Percentiles rank a stretch among this genome's conserved stretches.
These are phyloP conservation scores for Quercus mongolica DNA, from an alignment of 306 rosid species.

Conservation along the genomic window DNA sequence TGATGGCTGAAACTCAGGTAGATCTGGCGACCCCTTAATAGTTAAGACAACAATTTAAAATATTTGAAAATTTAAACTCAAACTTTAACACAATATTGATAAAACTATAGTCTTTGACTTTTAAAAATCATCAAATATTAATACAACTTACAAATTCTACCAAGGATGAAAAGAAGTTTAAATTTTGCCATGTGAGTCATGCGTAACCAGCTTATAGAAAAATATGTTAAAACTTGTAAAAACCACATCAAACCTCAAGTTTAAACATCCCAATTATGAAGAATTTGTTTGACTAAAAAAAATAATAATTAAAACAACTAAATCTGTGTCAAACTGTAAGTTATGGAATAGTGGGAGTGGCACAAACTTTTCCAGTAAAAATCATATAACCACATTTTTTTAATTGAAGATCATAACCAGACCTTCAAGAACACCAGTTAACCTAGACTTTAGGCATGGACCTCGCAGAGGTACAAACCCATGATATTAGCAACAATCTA, in stretches of 20 bases:
- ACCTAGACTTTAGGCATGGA: neutral
- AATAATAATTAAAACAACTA: neutral
- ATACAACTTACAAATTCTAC: neutral
- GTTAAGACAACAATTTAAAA: slow-evolving; percentile 14
- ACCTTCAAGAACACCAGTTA: neutral
- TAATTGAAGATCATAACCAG: neutral
- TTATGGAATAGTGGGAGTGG: neutral
- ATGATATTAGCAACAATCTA: neutral
- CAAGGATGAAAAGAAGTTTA: neutral
- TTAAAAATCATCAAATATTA: neutral
- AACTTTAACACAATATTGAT: slow-evolving; percentile 1
- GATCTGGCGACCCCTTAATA: slow-evolving; percentile 5
- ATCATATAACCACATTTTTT: neutral
- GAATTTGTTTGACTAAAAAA: neutral
- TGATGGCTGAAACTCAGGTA: neutral
- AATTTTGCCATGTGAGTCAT: neutral
- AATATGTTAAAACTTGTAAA: neutral
- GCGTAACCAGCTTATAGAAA: neutral
- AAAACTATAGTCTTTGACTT: neutral
- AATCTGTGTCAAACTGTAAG: neutral
- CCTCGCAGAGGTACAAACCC: neutral
- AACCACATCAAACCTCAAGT: neutral
- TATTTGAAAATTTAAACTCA: slow-evolving; percentile 14
- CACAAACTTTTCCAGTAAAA: neutral
- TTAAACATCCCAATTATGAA: neutral